These are phyloP conservation scores for Fusarium sp. DNA, from an alignment of 2,329 filamentous ascomycete species.

Conservation along the genomic window DNA sequence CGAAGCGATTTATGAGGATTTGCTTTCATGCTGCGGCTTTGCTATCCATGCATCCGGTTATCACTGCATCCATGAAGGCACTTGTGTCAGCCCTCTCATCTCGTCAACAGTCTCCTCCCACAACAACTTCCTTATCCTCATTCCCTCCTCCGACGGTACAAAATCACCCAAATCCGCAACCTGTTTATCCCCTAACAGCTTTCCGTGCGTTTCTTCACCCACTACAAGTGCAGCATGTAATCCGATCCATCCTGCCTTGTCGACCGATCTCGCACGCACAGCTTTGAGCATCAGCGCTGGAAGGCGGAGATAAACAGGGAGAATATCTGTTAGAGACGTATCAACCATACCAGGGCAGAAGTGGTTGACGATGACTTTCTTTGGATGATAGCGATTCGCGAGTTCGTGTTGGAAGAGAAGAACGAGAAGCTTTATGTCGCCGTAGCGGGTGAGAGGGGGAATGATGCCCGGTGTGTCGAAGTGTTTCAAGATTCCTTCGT, in stretches of 20 bases:
- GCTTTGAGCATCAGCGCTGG: neutral
- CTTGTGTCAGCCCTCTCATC: neutral
- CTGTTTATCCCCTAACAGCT: slow-evolving; percentile 17
- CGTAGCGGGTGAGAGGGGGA: neutral
- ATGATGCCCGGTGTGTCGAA: neutral
- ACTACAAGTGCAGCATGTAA: slow-evolving; percentile 27
- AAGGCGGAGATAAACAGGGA: slow-evolving; percentile 24
- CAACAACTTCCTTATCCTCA: neutral
- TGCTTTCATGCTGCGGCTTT: neutral
- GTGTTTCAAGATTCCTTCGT: neutral
- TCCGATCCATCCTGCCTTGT: slow-evolving; percentile 24
- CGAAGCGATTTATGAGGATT: neutral
- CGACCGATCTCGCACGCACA: slow-evolving; percentile 6
- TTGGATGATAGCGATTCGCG: neutral
- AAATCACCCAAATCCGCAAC: neutral
- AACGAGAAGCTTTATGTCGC: slow-evolving; percentile 11
- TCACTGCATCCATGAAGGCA: neutral
- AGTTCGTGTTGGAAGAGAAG: slow-evolving; percentile 32
- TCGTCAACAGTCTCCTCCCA: neutral
- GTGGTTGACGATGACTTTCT: neutral
- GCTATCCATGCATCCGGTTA: neutral
- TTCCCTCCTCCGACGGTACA: neutral
- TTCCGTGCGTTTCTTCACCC: slow-evolving; percentile 24
- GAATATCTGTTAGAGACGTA: slow-evolving; percentile 8
- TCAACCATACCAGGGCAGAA: slow-evolving; percentile 10